These are phyloP conservation scores for Helicocarpus griseus DNA, from an alignment of 2,329 filamentous ascomycete species.

Conservation along the genomic window DNA sequence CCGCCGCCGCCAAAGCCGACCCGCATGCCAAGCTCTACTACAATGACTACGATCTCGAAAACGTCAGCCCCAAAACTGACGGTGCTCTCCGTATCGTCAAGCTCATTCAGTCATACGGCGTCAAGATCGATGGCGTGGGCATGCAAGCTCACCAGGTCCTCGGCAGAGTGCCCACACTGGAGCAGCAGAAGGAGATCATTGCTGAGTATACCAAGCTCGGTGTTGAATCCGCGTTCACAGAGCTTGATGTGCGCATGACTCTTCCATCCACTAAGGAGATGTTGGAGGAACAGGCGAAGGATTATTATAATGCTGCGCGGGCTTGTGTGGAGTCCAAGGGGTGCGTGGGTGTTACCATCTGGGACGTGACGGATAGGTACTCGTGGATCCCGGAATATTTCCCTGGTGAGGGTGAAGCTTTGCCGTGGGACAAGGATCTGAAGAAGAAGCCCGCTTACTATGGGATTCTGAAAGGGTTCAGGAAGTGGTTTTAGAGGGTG, in stretches of 20 bases:
- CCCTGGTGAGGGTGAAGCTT: conserved; percentile 32
- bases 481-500: no score
- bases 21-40: conserved; percentile 41
- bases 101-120: conserved; percentile 27
- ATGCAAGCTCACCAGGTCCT: conserved; percentile 38
- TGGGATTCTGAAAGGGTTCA: conserved; percentile 19
- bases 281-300: conserved; percentile 22
- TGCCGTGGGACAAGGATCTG: conserved; percentile 38
- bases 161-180: conserved; percentile 32
- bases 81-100: conserved; percentile 29
- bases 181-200: conserved; percentile 30
- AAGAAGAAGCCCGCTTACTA: conserved; percentile 40
- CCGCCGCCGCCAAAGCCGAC: conserved; percentile 46
- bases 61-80: conserved; percentile 25
- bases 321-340: conserved; percentile 22
- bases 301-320: conserved; percentile 22
- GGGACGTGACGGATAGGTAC: conserved; percentile 38
- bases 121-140: conserved; percentile 41
- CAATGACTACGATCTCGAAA: conserved; percentile 38
- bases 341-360: conserved; percentile 29
- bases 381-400: conserved; percentile 38
- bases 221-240: conserved; percentile 34
- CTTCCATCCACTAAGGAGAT: conserved; percentile 19
- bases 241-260: conserved; percentile 42
- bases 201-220: conserved; percentile 28